Base-by-base conservation (phyloP, 2,329 filamentous ascomycete species). In the Sporothrix inflata region DNA sequence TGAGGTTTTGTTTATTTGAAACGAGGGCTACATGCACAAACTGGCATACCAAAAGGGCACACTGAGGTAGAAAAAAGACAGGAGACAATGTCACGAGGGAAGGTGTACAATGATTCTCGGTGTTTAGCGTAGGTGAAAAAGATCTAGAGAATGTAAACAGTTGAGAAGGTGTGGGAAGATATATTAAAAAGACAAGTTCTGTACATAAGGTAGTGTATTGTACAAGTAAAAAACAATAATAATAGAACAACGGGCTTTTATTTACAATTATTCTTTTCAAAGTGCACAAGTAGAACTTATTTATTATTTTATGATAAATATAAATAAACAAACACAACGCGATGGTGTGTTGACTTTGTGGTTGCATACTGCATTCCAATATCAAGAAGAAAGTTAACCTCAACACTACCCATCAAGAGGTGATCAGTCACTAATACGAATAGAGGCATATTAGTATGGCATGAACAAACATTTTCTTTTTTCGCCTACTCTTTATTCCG, bases 301-400 rank as follows among this genome's bases (percentile, higher is more conserved):
- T 8, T 34, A 34, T 19, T 14, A 9, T 60, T 30, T 11, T 60
- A 27, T n/a, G 53, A 38, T 11, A 11, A 30, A 30, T 38, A 5
- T n/a, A 38, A n/a, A n/a, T 40, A 27, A 63, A 63, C 21, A 63
- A 42, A 63, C 21, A 45, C 34, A 11, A 63, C 11, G 4, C 55
- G 30, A 6, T 34, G 30, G 30, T 6, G 30, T 16, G 53, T 24
- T 11, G 30, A 40, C 57, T 12, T 61, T 24, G 34, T 61, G 57
- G 57, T 42, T 61, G 57, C 60, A 42, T 24, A 16, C 38, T 21
- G 14, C 60, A 63, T 45, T 63, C 60, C 60, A 63, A 7, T 24
- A 12, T 45, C 38, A 21, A 63, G 16, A 45, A 16, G 4, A 45
- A 21, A 45, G 6, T n/a, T n/a, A n/a, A n/a, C n/a, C n/a, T n/a